phyloP scores from a whole-genome alignment of 2,329 filamentous ascomycete genomes.

The Neoarthrinium moseri region DNA sequence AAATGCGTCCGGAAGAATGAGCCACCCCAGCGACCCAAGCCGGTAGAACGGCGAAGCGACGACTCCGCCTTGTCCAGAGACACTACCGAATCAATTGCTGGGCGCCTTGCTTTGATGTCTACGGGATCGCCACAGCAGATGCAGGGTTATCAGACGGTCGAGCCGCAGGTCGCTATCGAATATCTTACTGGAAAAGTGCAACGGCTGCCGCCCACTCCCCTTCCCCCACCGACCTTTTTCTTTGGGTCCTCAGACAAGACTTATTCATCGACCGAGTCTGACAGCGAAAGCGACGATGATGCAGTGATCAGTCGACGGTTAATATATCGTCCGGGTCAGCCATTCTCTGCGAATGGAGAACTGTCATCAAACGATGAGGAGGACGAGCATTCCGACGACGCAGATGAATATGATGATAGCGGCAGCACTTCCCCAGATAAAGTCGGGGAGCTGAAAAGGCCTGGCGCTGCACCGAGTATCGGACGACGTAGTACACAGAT shows the following conservation, averaged over 20 bases:
- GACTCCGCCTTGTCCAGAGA: slow-evolving; percentile 22
- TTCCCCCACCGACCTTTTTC: slow-evolving; percentile 54
- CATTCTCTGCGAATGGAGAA: slow-evolving; percentile 80
- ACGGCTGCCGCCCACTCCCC: slow-evolving; percentile 42
- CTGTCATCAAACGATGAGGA: slow-evolving; percentile 84
- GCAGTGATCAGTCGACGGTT: slow-evolving; percentile 18
- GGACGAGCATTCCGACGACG: slow-evolving; percentile 82
- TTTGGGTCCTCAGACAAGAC: slow-evolving; percentile 44
- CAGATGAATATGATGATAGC: slow-evolving; percentile 67
- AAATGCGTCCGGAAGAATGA: slow-evolving; percentile 18
- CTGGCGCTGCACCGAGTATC: not conserved
- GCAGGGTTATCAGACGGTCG: not conserved
- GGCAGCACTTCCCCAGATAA: slow-evolving; percentile 69
- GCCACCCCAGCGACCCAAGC: slow-evolving; percentile 4
- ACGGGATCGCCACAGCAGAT: slow-evolving; percentile 32
- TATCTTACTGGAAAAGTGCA: slow-evolving; percentile 43
- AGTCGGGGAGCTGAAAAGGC: slow-evolving; percentile 70
- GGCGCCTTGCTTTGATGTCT: slow-evolving; percentile 40
- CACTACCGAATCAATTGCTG: slow-evolving; percentile 38
- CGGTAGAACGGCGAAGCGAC: slow-evolving; percentile 11
- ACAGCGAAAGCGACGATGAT: slow-evolving; percentile 15
- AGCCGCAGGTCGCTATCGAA: slow-evolving; percentile 36
- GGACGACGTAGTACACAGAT: too few relatives aligned
- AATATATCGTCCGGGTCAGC: slow-evolving; percentile 58
- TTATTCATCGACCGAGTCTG: slow-evolving; percentile 20